phyloP scores from a whole-genome alignment of 192 early-diverging fungal genomes.

The Hyaloraphidium curvatum region DNA sequence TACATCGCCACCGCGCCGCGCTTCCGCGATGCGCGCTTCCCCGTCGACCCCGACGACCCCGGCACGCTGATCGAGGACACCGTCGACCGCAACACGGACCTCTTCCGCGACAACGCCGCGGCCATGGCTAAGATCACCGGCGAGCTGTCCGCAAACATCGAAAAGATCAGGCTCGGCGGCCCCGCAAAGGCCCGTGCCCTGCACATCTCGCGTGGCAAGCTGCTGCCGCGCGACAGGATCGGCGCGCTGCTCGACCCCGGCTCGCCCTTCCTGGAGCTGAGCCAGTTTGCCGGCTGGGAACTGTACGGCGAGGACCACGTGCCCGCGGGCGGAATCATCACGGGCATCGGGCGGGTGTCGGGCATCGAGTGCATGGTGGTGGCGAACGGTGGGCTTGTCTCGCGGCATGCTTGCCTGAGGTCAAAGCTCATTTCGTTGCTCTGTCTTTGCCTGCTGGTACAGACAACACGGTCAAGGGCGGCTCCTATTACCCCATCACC shows the following conservation, averaged over 20 bases:
- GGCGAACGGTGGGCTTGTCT: conserved; percentile 41
- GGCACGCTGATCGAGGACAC: conserved; percentile 44
- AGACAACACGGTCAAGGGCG: conserved; percentile 95
- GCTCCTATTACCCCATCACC: conserved; percentile 82
- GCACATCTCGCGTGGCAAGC: conserved; percentile 66
- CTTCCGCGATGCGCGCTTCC: conserved; percentile 7
- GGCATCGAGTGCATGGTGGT: conserved; percentile 90
- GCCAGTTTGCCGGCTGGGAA: conserved; percentile 74
- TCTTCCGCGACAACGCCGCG: conserved; percentile 48
- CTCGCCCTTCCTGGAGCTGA: conserved; percentile 89
- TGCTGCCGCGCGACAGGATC: conserved; percentile 80
- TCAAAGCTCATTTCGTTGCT: background rate
- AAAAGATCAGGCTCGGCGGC: conserved; percentile 65
- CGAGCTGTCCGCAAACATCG: conserved; percentile 38
- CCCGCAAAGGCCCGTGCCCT: conserved; percentile 61
- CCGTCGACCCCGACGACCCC: conserved; percentile 18
- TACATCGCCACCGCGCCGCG: background rate
- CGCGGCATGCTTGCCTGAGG: too few relatives aligned
- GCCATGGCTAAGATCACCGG: conserved; percentile 45
- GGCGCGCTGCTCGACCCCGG: conserved; percentile 55
- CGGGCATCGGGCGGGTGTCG: conserved; percentile 85
- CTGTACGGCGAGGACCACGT: conserved; percentile 67
- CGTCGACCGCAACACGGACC: conserved; percentile 21
- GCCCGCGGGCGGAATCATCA: conserved; percentile 67
- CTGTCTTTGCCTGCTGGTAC: background rate